Evolutionary conservation across 192 early-diverging fungal species (phyloP).

Genomic region (Cetraspora pellucida): DNA sequence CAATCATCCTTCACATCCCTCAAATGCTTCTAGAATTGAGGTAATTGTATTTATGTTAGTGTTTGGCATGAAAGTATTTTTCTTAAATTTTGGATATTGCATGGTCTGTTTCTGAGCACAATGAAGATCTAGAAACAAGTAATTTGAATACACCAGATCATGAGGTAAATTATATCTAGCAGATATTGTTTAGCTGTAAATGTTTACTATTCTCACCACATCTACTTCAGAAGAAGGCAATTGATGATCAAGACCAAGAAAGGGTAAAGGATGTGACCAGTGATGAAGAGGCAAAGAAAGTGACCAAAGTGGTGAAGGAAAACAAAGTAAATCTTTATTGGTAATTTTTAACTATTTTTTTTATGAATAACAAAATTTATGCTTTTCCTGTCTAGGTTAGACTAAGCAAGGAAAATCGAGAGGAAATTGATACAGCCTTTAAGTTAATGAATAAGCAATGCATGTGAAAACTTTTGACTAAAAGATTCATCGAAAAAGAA

Average conservation of each 20-base stretch:
- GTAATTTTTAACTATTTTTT: background rate
- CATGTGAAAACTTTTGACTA: slow-evolving; percentile 28
- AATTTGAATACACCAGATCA: background rate
- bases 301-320: slow-evolving; percentile 4
- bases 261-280: background rate
- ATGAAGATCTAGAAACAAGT: background rate
- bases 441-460: slow-evolving; percentile 18
- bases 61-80: background rate
- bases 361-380: slow-evolving; percentile 6
- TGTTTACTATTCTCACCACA: background rate
- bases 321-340: slow-evolving; percentile 14
- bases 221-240: background rate
- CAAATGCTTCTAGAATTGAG: no score
- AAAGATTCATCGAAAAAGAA: slow-evolving; percentile 29
- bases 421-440: background rate
- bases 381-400: background rate
- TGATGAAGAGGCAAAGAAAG: background rate
- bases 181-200: background rate
- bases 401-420: background rate
- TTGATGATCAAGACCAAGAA: background rate
- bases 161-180: background rate
- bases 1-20: background rate
- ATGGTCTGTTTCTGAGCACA: background rate
- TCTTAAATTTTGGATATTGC: background rate
- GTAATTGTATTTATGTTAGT: background rate